phyloP scores from a whole-genome alignment of 1,139 yeast genomes.

The Yamadazyma jaroonii region DNA sequence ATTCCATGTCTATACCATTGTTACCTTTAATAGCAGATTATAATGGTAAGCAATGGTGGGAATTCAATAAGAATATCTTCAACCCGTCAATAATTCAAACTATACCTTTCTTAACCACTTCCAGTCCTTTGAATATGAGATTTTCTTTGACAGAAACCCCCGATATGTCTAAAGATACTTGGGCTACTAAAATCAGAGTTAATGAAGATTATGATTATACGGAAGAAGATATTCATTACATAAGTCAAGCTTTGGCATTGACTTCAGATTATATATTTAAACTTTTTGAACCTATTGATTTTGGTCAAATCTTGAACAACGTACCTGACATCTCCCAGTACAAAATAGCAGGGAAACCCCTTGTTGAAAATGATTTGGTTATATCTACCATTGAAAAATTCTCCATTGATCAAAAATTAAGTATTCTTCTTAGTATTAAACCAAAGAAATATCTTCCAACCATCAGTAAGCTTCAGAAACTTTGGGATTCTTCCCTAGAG shows the following conservation, averaged over 20 bases:
- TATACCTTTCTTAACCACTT: conserved; percentile 59
- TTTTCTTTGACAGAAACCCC: conserved; percentile 31
- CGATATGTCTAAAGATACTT: conserved; percentile 32
- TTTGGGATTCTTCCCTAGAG: conserved; percentile 23
- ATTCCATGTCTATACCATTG: conserved; percentile 41
- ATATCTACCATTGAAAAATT: conserved; percentile 13
- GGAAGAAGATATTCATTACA: conserved; percentile 31
- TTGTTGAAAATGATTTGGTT: conserved; percentile 13
- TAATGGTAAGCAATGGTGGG: conserved; percentile 47
- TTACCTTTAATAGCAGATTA: conserved; percentile 63
- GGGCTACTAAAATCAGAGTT: conserved; percentile 50
- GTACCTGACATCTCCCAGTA: conserved; percentile 9
- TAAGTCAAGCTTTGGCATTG: conserved; percentile 31
- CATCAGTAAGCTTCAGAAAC: conserved; percentile 16
- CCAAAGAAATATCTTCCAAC: conserved; percentile 8
- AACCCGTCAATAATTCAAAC: conserved; percentile 39
- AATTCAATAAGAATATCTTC: conserved; percentile 20
- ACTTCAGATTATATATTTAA: conserved; percentile 29
- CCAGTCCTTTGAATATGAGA: conserved; percentile 40
- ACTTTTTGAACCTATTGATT: conserved; percentile 26
- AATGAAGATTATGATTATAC: conserved; percentile 51
- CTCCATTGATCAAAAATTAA: conserved; percentile 22
- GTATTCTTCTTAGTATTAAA: conserved; percentile 17
- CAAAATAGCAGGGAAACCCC: conserved; percentile 14
- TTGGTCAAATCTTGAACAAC: conserved; percentile 15